These are phyloP conservation scores for Rhipidocladum racemiflorum DNA, from an alignment of 176 grass and related monocot species.

Conservation along the genomic window DNA sequence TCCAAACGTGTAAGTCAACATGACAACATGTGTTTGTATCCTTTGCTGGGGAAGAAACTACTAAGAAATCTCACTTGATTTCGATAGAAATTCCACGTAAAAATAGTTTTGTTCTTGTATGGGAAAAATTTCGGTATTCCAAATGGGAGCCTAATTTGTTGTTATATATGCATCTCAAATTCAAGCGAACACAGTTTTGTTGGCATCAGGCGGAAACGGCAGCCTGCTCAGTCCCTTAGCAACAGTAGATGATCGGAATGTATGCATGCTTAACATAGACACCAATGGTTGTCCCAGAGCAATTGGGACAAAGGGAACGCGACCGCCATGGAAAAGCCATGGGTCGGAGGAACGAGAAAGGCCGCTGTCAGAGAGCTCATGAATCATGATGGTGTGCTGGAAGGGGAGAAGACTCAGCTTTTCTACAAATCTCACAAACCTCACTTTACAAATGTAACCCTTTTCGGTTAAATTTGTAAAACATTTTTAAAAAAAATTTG, in stretches of 20 bases:
- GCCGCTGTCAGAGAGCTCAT: constrained; percentile 1
- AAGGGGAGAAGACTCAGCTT: too few relatives aligned
- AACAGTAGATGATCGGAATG: not conserved
- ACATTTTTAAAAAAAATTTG: too few relatives aligned
- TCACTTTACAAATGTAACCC: too few relatives aligned
- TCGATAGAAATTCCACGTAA: not conserved
- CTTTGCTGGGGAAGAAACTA: not conserved
- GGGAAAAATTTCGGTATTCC: too few relatives aligned
- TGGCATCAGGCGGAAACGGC: not conserved
- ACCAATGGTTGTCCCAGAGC: not conserved
- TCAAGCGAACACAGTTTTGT: not conserved
- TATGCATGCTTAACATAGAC: not conserved
- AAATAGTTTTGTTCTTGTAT: too few relatives aligned
- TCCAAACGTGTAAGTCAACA: not conserved
- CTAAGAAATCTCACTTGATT: not conserved
- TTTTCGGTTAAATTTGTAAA: too few relatives aligned
- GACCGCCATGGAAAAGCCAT: not conserved
- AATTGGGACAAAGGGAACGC: not conserved
- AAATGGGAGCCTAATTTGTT: not conserved
- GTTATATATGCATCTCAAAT: not conserved
- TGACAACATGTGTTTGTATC: not conserved
- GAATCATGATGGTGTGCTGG: constrained; percentile 32
- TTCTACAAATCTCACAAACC: too few relatives aligned
- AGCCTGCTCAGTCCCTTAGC: not conserved
- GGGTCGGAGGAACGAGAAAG: constrained; percentile 12